These are phyloP conservation scores for Coemansia sp. DNA, from an alignment of 192 early-diverging fungal species.

Conservation along the genomic window DNA sequence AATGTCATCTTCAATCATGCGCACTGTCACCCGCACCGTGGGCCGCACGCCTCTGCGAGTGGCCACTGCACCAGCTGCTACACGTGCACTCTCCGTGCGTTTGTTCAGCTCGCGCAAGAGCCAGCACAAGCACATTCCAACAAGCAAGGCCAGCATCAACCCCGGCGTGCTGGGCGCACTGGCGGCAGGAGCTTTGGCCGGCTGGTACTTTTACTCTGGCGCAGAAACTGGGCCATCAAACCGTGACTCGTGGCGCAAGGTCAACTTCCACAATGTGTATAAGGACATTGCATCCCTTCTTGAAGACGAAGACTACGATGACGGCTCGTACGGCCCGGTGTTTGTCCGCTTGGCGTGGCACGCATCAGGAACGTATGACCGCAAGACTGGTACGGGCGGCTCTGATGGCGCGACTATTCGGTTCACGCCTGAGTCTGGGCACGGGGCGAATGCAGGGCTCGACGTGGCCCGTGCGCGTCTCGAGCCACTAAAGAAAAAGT, in stretches of 20 bases:
- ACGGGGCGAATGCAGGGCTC: conserved; percentile 78
- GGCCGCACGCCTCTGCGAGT: background rate
- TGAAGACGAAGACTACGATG: conserved; percentile 75
- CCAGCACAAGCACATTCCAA: conserved; percentile 28
- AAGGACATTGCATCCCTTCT: conserved; percentile 75
- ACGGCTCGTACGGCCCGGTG: conserved; percentile 77
- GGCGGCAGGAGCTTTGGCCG: conserved; percentile 54
- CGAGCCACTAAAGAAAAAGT: conserved; percentile 74
- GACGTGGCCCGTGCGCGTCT: conserved; percentile 69
- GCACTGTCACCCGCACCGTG: background rate
- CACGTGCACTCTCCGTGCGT: conserved; percentile 3
- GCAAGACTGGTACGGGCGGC: conserved; percentile 67
- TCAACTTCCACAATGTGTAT: conserved; percentile 72
- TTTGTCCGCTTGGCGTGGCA: conserved; percentile 86
- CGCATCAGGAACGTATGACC: conserved; percentile 75
- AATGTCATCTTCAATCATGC: conserved; percentile 17
- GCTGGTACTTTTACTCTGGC: conserved; percentile 54
- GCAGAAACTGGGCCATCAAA: conserved; percentile 9
- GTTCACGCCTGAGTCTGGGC: conserved; percentile 61
- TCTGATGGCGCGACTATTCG: conserved; percentile 78
- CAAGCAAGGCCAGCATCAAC: conserved; percentile 28
- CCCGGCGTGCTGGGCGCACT: conserved; percentile 41
- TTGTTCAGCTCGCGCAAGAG: conserved; percentile 26
- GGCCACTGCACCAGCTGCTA: background rate
- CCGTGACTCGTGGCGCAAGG: conserved; percentile 53